Evolutionary conservation across 2,329 filamentous ascomycete species (phyloP).

Genomic region (Monilinia fructigena): DNA sequence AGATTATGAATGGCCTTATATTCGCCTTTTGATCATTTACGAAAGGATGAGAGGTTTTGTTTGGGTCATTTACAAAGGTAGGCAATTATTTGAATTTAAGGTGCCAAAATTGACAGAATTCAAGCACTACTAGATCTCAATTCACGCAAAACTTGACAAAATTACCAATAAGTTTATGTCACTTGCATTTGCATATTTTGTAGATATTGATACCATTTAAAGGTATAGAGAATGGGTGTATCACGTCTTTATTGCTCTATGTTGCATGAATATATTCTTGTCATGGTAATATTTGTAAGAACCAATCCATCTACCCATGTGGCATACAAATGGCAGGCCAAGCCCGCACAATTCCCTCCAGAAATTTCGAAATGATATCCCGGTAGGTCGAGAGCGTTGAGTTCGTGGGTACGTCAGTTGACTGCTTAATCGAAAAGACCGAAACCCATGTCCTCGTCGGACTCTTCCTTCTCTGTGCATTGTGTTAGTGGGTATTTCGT

Average conservation of each 20-base stretch:
- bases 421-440: constrained; percentile 70
- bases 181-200: not conserved
- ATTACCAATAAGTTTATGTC: not conserved
- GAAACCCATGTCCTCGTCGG: constrained; percentile 75
- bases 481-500: constrained; percentile 31
- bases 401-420: constrained; percentile 31
- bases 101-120: not conserved
- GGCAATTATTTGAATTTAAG: not conserved
- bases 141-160: not conserved
- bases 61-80: not conserved
- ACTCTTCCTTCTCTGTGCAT: constrained; percentile 61
- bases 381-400: constrained; percentile 32
- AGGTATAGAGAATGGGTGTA: constrained; percentile 32
- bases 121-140: not conserved
- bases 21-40: not conserved
- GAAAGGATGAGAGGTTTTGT: not conserved
- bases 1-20: not conserved
- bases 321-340: constrained; percentile 36
- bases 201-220: not conserved
- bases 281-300: constrained; percentile 30
- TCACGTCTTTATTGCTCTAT: constrained; percentile 40
- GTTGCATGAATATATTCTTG: constrained; percentile 33
- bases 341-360: constrained; percentile 38
- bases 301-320: constrained; percentile 32
- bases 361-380: constrained; percentile 32